phyloP scores from a whole-genome alignment of 768 basidiomycete species.

The Mycena rosella region DNA sequence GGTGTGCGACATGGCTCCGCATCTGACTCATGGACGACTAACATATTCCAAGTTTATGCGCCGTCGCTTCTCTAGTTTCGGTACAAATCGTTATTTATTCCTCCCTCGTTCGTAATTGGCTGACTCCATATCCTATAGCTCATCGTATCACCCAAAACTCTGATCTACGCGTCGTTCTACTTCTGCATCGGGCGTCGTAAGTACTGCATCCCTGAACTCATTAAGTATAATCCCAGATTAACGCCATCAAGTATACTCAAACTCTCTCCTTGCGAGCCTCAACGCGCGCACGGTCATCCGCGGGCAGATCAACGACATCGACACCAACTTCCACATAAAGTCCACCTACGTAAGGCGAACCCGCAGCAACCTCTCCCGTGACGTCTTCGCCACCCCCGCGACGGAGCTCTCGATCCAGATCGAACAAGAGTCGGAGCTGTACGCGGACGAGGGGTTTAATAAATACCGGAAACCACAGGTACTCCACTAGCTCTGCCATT shows the following conservation, averaged over 20 bases:
- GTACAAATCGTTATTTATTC: conserved; percentile 40
- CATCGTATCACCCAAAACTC: conserved; percentile 40
- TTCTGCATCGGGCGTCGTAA: conserved; percentile 51
- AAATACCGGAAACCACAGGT: neutral
- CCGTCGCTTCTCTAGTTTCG: conserved; percentile 62
- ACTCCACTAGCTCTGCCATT: too few relatives aligned
- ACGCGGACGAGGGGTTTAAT: conserved; percentile 11
- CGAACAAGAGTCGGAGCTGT: conserved; percentile 16
- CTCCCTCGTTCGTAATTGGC: too few relatives aligned
- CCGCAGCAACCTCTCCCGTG: conserved; percentile 7
- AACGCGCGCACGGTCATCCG: conserved; percentile 34
- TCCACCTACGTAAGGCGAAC: neutral
- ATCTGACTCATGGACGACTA: neutral
- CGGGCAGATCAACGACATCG: conserved; percentile 34
- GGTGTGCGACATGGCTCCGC: conserved; percentile 36
- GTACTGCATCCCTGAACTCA: conserved; percentile 8
- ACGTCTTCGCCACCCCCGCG: conserved; percentile 23
- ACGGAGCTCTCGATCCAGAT: conserved; percentile 24
- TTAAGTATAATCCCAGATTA: too few relatives aligned
- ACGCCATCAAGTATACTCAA: conserved; percentile 41
- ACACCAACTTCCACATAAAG: conserved; percentile 36
- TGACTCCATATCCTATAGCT: conserved; percentile 37
- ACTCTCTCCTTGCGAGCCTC: conserved; percentile 43
- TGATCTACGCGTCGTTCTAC: conserved; percentile 49
- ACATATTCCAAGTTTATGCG: conserved; percentile 51